A percentile compares a stretch with the other conserved stretches of the same genome.
Conservation (phyloP, 257 asterid genomes). For the Capsicum chinense region DNA sequence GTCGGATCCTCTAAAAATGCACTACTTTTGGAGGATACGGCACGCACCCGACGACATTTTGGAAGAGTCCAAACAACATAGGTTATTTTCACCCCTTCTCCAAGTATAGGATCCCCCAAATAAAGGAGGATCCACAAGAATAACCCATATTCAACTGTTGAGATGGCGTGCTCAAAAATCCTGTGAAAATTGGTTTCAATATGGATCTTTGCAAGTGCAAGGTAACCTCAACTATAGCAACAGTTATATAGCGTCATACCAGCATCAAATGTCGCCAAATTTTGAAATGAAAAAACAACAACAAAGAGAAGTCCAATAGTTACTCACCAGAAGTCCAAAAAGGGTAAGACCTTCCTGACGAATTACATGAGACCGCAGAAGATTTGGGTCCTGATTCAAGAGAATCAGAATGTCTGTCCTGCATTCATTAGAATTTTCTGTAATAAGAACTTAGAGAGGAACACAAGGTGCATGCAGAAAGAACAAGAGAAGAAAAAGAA, state of each 20-base stretch:
- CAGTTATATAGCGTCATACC: background rate
- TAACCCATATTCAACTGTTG: background rate
- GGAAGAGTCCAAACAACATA: too few relatives aligned
- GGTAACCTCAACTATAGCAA: background rate
- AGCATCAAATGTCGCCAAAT: background rate
- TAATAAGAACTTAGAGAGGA: slow-evolving; percentile 33
- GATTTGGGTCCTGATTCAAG: slow-evolving; percentile 80
- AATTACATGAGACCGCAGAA: slow-evolving; percentile 72
- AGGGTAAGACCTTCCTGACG: slow-evolving; percentile 73
- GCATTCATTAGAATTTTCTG: slow-evolving; percentile 56
- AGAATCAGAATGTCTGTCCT: slow-evolving; percentile 95
- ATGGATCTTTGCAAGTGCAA: background rate
- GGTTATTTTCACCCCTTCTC: background rate
- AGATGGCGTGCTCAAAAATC: background rate
- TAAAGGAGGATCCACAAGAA: slow-evolving; percentile 1
- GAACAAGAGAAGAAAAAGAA: background rate
- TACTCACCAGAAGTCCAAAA: slow-evolving; percentile 83
- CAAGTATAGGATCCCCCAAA: background rate
- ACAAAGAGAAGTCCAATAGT: slow-evolving; percentile 29
- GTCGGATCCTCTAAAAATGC: too few relatives aligned
- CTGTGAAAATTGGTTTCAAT: background rate
- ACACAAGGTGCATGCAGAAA: background rate
- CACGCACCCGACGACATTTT: too few relatives aligned
- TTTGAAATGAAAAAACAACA: background rate
- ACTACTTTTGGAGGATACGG: too few relatives aligned